phyloP scores from a whole-genome alignment of 1,139 yeast species.

The Casaregolazyma suthepensis region DNA sequence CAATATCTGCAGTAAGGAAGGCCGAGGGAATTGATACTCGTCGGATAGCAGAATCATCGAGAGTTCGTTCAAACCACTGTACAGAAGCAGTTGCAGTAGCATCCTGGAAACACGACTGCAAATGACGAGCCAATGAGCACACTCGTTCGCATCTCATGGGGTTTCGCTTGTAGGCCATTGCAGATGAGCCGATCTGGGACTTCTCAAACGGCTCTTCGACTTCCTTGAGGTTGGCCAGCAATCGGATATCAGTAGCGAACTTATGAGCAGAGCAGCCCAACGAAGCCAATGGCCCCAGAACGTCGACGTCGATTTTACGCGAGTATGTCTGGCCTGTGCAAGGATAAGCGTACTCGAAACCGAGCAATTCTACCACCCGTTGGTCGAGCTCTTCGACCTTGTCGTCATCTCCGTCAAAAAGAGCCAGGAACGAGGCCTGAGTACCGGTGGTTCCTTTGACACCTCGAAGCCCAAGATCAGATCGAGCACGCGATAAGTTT shows the following conservation, averaged over 20 bases:
- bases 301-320: constrained; percentile 95
- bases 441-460: constrained; percentile 99
- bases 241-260: constrained; percentile 94
- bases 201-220: constrained; percentile 98
- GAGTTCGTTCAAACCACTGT: constrained; percentile 99
- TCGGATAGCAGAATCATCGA: constrained; percentile 97
- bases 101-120: constrained; percentile 86
- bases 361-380: constrained; percentile 86
- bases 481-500: constrained; percentile 91
- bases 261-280: constrained; percentile 97
- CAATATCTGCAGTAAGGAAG: constrained; percentile 90
- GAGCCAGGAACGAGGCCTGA: constrained; percentile 89
- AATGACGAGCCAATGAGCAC: constrained; percentile 91
- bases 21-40: constrained; percentile 96
- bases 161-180: constrained; percentile 99
- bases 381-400: constrained; percentile 90
- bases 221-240: constrained; percentile 94
- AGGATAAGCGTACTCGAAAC: constrained; percentile 92
- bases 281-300: constrained; percentile 85
- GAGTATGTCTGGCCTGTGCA: constrained; percentile 98
- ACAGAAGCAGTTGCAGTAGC: constrained; percentile 96
- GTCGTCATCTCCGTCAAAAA: constrained; percentile 95
- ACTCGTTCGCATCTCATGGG: constrained; percentile 99
- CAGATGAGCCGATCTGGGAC: constrained; percentile 95
- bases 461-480: constrained; percentile 94